Evolutionary conservation across 345 rosid genomes (phyloP).

Genomic region (Brassica rapa): DNA sequence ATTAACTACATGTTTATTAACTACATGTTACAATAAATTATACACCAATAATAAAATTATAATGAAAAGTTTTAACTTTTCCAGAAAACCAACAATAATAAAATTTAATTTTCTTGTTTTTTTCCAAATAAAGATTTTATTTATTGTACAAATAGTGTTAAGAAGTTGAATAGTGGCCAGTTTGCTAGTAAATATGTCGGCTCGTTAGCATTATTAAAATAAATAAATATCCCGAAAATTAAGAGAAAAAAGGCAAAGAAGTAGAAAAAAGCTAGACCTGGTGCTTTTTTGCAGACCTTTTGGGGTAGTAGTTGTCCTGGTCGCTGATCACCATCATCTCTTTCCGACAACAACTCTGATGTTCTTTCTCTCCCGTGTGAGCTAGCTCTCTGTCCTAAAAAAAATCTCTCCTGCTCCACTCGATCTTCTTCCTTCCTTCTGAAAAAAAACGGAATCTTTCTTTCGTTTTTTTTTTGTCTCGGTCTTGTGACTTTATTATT

Average conservation of each 20-base stretch:
- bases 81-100: neutral
- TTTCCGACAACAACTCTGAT: conserved; percentile 64
- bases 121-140: neutral
- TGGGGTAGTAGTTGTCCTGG: conserved; percentile 47
- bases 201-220: conserved; percentile 49
- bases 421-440: neutral
- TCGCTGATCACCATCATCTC: conserved; percentile 57
- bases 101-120: neutral
- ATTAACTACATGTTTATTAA: neutral
- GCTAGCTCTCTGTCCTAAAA: conserved; percentile 27
- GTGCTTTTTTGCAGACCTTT: conserved; percentile 47
- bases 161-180: conserved; percentile 36
- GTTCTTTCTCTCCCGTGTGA: conserved; percentile 27
- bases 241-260: conserved; percentile 4
- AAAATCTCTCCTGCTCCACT: conserved; percentile 13
- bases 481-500: neutral
- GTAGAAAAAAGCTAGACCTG: conserved; percentile 47
- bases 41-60: neutral
- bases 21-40: neutral
- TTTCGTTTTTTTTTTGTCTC: neutral
- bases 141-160: neutral
- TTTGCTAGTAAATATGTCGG: conserved; percentile 63
- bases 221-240: conserved; percentile 12
- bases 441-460: conserved; percentile 30
- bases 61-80: neutral